Base-by-base conservation (phyloP, 768 basidiomycete species). In the Galerina sulciceps region DNA sequence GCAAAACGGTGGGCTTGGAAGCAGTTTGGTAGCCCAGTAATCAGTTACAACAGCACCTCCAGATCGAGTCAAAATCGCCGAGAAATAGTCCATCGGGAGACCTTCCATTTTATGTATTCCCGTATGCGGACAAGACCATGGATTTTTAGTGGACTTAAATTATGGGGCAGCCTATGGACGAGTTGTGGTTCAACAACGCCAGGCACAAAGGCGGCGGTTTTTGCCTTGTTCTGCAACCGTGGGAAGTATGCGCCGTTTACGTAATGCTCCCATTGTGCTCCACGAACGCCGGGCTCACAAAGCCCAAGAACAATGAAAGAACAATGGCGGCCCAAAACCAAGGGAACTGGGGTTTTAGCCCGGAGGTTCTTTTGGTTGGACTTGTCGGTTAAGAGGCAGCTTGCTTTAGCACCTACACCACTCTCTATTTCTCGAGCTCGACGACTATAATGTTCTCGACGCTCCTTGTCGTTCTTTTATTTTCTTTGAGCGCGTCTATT, bases 401-500 rank as follows among this genome's bases (percentile, higher is more conserved):
- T 64, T 55, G 63, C 62, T 66, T 60, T 59, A 55, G 47, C 51
- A 53, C 59, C 60, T 34, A 62, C 62, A 58, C 61, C 53, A 54
- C 53, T 38, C 55, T 58, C 50, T 44, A 55, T 43, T 56, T 55
- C 57, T 59, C 55, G 64, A 62, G 58, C 58, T 59, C 60, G 64
- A 58, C 53, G 54, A 60, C 61, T 42, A 36, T 56, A 31, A 79
- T 80, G 77, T 69, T 77, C 61, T 70, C 71, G 65, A 65, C 60
- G 52, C 60, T 69, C 62, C 63, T 76, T 63, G 64, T 77, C 62
- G 59, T 70, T 66, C 53, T 75, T 59, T 69, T 63, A 57, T 50
- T 75, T 61, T 57, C 68, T 62, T 65, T 75, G 51, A 59, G 65
- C 61, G 71, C 69, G 61, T 69, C 67, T 70, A 76, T 71, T 69